Evolutionary conservation across 768 basidiomycete genomes (phyloP).

Genomic region (Dentipellis fragilis): DNA sequence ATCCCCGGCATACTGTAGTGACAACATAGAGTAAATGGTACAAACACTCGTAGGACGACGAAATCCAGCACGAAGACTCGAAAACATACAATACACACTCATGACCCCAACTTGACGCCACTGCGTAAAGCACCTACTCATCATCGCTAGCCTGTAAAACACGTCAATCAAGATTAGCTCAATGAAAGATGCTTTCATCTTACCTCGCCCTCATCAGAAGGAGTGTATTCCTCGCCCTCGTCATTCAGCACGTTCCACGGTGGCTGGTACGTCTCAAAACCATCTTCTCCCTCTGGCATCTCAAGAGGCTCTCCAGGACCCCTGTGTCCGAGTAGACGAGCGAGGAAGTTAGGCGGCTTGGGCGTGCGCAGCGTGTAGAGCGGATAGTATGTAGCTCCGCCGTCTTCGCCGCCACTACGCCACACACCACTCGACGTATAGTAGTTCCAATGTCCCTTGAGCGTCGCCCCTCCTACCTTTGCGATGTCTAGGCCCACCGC

Average conservation of each 20-base stretch:
- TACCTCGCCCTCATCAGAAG: neutral
- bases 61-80: too few species aligned
- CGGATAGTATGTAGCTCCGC: neutral
- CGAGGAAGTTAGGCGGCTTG: neutral
- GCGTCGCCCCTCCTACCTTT: neutral
- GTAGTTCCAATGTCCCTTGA: neutral
- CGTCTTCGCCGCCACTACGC: neutral
- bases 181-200: neutral
- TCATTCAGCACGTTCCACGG: neutral
- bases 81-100: too few species aligned
- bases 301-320: neutral
- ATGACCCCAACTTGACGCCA: too few species aligned
- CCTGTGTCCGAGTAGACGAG: neutral
- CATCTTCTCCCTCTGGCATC: neutral
- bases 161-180: neutral
- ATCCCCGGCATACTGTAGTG: too few species aligned
- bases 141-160: too few species aligned
- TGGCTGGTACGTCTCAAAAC: neutral
- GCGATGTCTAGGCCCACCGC: neutral
- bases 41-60: too few species aligned
- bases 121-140: too few species aligned
- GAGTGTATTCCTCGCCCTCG: neutral
- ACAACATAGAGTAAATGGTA: too few species aligned
- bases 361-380: neutral
- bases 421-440: neutral